Evolutionary conservation across 1,284 basidiomycete genomes (phyloP).

Genomic region (Pseudozyma pruni): DNA sequence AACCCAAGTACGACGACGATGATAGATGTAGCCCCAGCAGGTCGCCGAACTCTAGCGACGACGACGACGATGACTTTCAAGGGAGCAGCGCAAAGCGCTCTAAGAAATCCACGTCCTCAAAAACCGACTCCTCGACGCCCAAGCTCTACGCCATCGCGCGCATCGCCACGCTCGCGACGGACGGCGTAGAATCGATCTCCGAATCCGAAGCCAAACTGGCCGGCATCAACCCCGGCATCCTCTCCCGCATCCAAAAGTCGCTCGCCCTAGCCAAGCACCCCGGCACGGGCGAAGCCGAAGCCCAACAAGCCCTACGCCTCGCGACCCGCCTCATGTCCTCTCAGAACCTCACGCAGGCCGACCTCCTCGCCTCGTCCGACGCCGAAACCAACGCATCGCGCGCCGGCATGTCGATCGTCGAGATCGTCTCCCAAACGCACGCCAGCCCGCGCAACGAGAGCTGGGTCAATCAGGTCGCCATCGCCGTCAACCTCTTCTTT

Average conservation of each 20-base stretch:
- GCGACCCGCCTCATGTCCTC: constrained; percentile 47
- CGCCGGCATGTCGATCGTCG: constrained; percentile 46
- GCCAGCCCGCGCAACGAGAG: constrained; percentile 36
- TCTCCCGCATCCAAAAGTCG: constrained; percentile 52
- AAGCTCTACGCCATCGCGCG: constrained; percentile 43
- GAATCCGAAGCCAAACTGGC: constrained; percentile 36
- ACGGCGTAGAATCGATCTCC: constrained; percentile 17
- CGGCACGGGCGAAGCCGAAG: constrained; percentile 49
- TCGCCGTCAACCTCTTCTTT: constrained; percentile 48
- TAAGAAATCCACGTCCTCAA: neutral
- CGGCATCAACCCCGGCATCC: constrained; percentile 30
- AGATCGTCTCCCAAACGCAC: constrained; percentile 42
- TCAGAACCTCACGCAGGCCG: constrained; percentile 51
- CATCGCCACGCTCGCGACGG: constrained; percentile 38
- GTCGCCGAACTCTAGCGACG: neutral
- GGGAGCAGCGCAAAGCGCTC: constrained; percentile 1
- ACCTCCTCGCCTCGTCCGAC: constrained; percentile 38
- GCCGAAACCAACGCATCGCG: constrained; percentile 22
- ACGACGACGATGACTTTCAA: constrained; percentile 15
- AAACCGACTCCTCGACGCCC: too few relatives aligned
- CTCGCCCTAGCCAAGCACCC: constrained; percentile 48
- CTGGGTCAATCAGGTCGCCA: constrained; percentile 46
- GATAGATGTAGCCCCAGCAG: too few relatives aligned
- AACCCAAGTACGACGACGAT: constrained; percentile 7
- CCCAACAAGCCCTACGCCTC: constrained; percentile 45